Percentiles rank a stretch among this genome's conserved stretches.
Conservation (phyloP, 2,329 filamentous ascomycete genomes). For the Botrytis pseudocinerea region DNA sequence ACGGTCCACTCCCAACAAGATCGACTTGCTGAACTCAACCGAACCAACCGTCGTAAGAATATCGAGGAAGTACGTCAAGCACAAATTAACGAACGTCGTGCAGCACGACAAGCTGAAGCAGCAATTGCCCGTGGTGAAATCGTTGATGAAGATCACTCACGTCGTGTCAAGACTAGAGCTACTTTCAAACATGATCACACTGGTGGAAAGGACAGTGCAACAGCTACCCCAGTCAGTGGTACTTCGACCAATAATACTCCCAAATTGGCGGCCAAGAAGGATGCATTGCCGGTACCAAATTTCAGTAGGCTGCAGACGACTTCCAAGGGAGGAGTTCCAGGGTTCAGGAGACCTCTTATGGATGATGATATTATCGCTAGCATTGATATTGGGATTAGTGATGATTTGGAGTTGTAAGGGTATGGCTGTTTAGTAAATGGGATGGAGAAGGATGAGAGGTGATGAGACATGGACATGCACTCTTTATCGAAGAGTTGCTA, state of each 20-base stretch:
- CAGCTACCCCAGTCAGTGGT: conserved; percentile 51
- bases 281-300: conserved; percentile 50
- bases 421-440: neutral
- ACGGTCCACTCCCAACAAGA: conserved; percentile 69
- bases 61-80: conserved; percentile 89
- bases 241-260: conserved; percentile 47
- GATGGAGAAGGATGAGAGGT: neutral
- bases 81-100: conserved; percentile 76
- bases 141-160: conserved; percentile 57
- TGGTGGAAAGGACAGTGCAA: conserved; percentile 53
- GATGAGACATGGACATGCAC: neutral
- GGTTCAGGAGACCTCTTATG: conserved; percentile 76
- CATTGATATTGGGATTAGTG: conserved; percentile 87
- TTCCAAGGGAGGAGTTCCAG: conserved; percentile 56
- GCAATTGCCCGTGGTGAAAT: conserved; percentile 62
- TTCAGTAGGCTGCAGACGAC: conserved; percentile 45
- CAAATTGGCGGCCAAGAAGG: conserved; percentile 47
- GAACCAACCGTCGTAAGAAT: conserved; percentile 80
- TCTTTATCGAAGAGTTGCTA: neutral
- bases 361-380: conserved; percentile 92
- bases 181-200: conserved; percentile 68
- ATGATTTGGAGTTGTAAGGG: conserved; percentile 55
- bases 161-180: conserved; percentile 65
- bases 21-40: conserved; percentile 79
- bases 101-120: conserved; percentile 59